Evolutionary conservation across 208 protist species (phyloP).

Genomic region (Crithidia expoeki): DNA sequence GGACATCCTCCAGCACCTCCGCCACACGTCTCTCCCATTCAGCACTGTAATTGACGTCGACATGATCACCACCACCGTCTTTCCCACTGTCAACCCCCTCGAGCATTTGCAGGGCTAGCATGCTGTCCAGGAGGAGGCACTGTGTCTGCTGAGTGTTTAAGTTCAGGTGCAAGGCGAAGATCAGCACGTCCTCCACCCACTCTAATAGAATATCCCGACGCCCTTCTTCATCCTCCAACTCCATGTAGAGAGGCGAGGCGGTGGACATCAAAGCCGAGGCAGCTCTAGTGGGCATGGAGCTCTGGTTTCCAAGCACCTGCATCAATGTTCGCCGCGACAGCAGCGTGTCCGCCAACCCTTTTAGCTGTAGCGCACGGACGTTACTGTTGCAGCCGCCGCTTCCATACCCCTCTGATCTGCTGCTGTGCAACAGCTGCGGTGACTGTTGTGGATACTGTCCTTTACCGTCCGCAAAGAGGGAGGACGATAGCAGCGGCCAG

Average conservation of each 20-base stretch:
- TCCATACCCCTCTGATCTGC: background rate
- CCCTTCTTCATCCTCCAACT: slow-evolving; percentile 43
- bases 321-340: slow-evolving; percentile 22
- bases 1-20: slow-evolving; percentile 39
- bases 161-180: slow-evolving; percentile 41
- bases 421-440: background rate
- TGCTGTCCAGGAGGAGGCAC: slow-evolving; percentile 64
- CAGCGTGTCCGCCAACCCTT: slow-evolving; percentile 23
- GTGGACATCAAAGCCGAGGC: background rate
- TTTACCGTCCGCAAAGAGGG: slow-evolving; percentile 7
- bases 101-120: slow-evolving; percentile 55
- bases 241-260: slow-evolving; percentile 31
- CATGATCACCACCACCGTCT: slow-evolving; percentile 31
- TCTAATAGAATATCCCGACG: slow-evolving; percentile 56
- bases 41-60: background rate
- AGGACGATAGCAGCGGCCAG: slow-evolving; percentile 22
- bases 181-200: slow-evolving; percentile 77
- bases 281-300: background rate
- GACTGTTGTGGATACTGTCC: background rate
- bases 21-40: slow-evolving; percentile 35
- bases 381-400: background rate
- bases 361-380: background rate
- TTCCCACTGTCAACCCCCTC: slow-evolving; percentile 11
- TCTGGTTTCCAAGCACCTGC: background rate
- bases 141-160: slow-evolving; percentile 68